Evolutionary conservation across 129 eudicot species (phyloP).

Genomic region (Ambrosia trifida): DNA sequence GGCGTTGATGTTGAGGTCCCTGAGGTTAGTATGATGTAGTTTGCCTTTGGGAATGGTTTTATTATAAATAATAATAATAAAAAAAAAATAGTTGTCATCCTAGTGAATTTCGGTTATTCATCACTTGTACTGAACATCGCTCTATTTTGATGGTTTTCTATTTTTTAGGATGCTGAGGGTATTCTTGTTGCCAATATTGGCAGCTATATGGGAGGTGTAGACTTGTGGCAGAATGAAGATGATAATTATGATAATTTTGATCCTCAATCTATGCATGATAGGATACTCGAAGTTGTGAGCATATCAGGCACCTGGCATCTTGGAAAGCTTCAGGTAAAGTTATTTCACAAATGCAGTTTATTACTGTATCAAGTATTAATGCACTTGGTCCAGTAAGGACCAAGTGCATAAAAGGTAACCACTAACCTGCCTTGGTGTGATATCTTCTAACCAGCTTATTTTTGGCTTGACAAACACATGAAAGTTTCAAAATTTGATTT

Average conservation of each 20-base stretch:
- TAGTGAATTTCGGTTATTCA: not conserved
- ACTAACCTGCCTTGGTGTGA: not conserved
- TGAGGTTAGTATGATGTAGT: slow-evolving; percentile 55
- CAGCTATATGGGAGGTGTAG: slow-evolving; percentile 99
- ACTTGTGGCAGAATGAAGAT: slow-evolving; percentile 98
- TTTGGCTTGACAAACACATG: not conserved
- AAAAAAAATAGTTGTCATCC: not conserved
- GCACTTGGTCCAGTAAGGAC: not conserved
- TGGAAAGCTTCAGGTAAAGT: no score
- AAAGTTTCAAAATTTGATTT: not conserved
- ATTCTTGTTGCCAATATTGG: slow-evolving; percentile 96
- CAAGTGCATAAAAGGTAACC: not conserved
- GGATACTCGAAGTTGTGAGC: slow-evolving; percentile 89
- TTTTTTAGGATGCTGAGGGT: slow-evolving; percentile 91
- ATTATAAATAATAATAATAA: no score
- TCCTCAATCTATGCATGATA: slow-evolving; percentile 98
- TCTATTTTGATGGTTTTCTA: not conserved
- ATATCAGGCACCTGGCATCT: slow-evolving; percentile 91
- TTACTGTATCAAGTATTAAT: no score
- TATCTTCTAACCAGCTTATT: not conserved
- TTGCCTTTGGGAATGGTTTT: no score
- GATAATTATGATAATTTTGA: slow-evolving; percentile 82
- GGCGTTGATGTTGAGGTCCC: slow-evolving; percentile 94
- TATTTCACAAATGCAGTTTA: not conserved
- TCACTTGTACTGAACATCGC: not conserved